These are phyloP conservation scores for Cichorium intybus DNA, from an alignment of 140 eudicot species.

Conservation along the genomic window DNA sequence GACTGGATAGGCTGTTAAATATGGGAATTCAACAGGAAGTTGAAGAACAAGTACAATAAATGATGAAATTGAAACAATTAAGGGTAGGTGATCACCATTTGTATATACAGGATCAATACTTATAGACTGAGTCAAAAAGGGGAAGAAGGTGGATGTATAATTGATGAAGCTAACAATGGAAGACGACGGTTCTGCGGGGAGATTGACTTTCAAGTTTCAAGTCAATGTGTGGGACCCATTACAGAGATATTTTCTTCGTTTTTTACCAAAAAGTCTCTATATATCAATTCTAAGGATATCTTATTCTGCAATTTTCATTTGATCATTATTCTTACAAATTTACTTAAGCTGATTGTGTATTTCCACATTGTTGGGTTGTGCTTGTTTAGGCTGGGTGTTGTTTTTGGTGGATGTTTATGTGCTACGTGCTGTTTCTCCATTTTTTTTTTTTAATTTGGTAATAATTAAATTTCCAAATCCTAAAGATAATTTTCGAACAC, in stretches of 20 bases:
- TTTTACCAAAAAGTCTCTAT: too few relatives aligned
- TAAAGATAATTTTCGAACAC: too few relatives aligned
- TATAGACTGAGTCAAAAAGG: neutral
- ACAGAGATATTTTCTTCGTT: neutral
- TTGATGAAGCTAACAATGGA: conserved; percentile 4
- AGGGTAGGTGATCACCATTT: neutral
- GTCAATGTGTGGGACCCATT: neutral
- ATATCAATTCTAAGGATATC: too few relatives aligned
- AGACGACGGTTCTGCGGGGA: conserved; percentile 7
- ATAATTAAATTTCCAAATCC: too few relatives aligned
- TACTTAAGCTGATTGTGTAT: too few relatives aligned
- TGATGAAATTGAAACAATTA: neutral
- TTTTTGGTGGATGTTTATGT: too few relatives aligned
- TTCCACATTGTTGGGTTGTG: too few relatives aligned
- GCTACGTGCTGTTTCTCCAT: too few relatives aligned
- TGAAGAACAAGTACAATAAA: neutral
- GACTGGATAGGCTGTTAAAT: neutral
- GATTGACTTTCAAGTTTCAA: conserved; percentile 29
- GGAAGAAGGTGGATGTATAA: conserved; percentile 1
- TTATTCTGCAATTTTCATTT: too few relatives aligned
- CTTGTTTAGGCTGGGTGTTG: too few relatives aligned
- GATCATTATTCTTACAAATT: too few relatives aligned
- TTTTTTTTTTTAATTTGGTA: too few relatives aligned
- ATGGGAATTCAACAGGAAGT: neutral
- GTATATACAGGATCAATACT: conserved; percentile 6